Base-by-base conservation (phyloP, 768 basidiomycete genomes). In the Tylopilus cervinicoccineus region DNA sequence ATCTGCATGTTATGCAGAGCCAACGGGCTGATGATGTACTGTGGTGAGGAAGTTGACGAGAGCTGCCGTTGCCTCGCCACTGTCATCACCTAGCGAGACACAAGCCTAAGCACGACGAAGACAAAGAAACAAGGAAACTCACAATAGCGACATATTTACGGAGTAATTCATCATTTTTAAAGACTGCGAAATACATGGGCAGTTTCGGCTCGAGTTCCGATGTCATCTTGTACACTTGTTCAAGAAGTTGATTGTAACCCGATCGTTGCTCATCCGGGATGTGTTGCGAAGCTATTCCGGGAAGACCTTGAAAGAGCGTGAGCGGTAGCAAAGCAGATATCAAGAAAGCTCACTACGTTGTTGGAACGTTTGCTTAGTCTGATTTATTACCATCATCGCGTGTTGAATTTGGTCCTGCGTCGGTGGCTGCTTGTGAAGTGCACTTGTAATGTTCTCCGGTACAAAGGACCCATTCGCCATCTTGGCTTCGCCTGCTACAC, bases 131-230 rank as follows among this genome's bases (percentile, higher is more conserved):
- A 43, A 58, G 50, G 36, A 23, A 42, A 54, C 83, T 50, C 56
- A 86, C 86, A 45, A 84, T 81, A 12, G 70, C 61, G 29, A 83
- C 68, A 26, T 79, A 61, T 63, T 68, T 78, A 59, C 70, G 75
- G 42, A 85, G 68, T 37, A 66, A 33, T 0, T 76, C 77, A 12
- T 80, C 78, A 33, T 69, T 69, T 58, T 75, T 77, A 39, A 79
- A 56, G 37, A 81, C 61, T 19, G 72, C 57, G 44, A 68, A 64
- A 52, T 76, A 72, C 66, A 78, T 64, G 3, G 70, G 70, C 14
- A 88, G 64, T 54, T 73, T 80, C 29, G 48, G 38, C 4, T 86
- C 80, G 20, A 83, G 63, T 0, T 84, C 81, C 12, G 40, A 38
- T 33, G 72, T 70, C 42, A 70, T 59, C 42, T 72, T 77, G 58